These are phyloP conservation scores for Populus ilicifolia DNA, from an alignment of 345 rosid genomes.

Conservation along the genomic window DNA sequence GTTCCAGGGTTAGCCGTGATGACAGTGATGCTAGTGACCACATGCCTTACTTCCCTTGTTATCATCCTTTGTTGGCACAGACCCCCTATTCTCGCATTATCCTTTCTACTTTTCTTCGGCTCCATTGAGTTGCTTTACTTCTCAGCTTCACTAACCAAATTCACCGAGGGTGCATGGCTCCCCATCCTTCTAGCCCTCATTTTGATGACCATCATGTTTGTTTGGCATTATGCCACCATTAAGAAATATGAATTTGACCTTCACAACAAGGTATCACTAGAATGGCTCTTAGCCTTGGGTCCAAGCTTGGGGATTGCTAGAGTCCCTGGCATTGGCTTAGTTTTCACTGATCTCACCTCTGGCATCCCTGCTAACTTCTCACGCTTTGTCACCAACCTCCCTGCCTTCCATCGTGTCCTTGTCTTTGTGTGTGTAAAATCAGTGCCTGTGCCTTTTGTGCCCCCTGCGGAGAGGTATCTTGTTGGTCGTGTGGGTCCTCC, in stretches of 20 bases:
- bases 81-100: constrained; percentile 68
- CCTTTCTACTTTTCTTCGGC: constrained; percentile 79
- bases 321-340: constrained; percentile 92
- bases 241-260: constrained; percentile 92
- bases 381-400: constrained; percentile 96
- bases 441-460: constrained; percentile 86
- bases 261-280: constrained; percentile 92
- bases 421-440: constrained; percentile 93
- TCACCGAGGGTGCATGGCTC: constrained; percentile 98
- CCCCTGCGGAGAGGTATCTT: constrained; percentile 84
- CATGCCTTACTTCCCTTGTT: constrained; percentile 87
- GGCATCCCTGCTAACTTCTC: constrained; percentile 98
- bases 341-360: constrained; percentile 88
- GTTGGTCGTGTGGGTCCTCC: constrained; percentile 95
- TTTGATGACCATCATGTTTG: constrained; percentile 86
- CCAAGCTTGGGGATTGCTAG: constrained; percentile 87
- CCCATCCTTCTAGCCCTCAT: constrained; percentile 90
- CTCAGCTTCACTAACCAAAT: constrained; percentile 95
- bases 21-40: constrained; percentile 98
- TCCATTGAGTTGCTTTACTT: constrained; percentile 87
- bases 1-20: constrained; percentile 91
- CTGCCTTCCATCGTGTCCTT: constrained; percentile 87
- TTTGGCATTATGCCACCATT: constrained; percentile 93
- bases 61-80: constrained; percentile 92
- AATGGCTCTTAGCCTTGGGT: constrained; percentile 94